Conservation (phyloP, 495 filamentous ascomycete species). For the Hamigera avellanea region DNA sequence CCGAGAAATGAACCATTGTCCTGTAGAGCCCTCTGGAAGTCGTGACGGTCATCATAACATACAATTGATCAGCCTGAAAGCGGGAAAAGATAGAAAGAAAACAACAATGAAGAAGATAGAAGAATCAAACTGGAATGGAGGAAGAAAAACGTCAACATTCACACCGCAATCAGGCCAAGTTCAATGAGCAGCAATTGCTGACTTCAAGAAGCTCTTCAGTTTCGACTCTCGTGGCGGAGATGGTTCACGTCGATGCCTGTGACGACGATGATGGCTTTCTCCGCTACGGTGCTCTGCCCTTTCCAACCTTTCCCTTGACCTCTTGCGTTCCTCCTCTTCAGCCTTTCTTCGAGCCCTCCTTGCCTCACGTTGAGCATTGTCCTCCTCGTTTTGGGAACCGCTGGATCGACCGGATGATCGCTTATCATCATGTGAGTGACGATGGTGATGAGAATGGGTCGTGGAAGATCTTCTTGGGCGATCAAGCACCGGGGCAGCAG, state of each 20-base stretch:
- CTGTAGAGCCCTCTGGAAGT: constrained; percentile 7
- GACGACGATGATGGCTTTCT: constrained; percentile 19
- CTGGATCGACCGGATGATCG: constrained; percentile 18
- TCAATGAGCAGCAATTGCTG: constrained; percentile 24
- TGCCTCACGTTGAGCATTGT: constrained; percentile 7
- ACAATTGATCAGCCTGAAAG: constrained; percentile 6
- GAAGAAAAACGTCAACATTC: too few species aligned
- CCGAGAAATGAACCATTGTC: too few species aligned
- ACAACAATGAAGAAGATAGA: constrained; percentile 3
- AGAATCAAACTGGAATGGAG: not conserved
- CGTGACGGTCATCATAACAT: constrained; percentile 4
- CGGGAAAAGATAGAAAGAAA: constrained; percentile 4
- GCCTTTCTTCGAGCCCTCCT: constrained; percentile 4
- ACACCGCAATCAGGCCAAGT: not conserved
- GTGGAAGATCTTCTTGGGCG: constrained; percentile 18
- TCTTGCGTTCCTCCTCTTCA: constrained; percentile 3
- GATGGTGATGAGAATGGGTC: constrained; percentile 6
- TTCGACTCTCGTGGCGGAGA: constrained; percentile 24
- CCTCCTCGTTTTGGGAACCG: constrained; percentile 14
- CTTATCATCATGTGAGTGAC: constrained; percentile 17
- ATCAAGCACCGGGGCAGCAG: constrained; percentile 15
- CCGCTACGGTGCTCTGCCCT: constrained; percentile 5
- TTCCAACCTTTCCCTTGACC: constrained; percentile 5
- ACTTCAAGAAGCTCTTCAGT: constrained; percentile 26
- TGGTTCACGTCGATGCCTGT: constrained; percentile 15